A percentile compares a stretch with the other conserved stretches of the same genome.
Evolutionary conservation across 2,329 filamentous ascomycete species (phyloP).

Genomic region (Talaromyces sp.): DNA sequence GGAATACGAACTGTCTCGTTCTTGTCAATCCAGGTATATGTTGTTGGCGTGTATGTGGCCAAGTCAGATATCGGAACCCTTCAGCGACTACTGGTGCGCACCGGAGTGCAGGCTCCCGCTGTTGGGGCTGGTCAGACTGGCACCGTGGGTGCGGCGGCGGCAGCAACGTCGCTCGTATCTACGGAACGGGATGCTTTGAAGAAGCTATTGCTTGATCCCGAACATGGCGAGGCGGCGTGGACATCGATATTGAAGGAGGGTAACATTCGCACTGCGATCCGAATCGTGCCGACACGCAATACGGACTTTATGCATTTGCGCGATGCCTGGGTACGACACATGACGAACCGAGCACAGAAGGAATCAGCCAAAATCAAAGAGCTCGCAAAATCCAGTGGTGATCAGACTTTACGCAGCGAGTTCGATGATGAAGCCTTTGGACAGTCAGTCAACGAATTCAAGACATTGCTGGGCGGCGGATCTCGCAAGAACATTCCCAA

Average conservation of each 20-base stretch:
- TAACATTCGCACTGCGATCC: constrained; percentile 72
- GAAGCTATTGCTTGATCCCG: constrained; percentile 66
- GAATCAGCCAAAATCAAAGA: constrained; percentile 50
- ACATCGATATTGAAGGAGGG: constrained; percentile 64
- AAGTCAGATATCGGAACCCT: constrained; percentile 78
- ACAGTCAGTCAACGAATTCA: constrained; percentile 71
- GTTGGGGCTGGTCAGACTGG: constrained; percentile 44
- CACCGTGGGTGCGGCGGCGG: constrained; percentile 40
- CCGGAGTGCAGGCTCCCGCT: constrained; percentile 49
- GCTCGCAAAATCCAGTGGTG: neutral
- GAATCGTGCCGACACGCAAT: constrained; percentile 85
- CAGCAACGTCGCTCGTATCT: constrained; percentile 79
- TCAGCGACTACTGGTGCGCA: constrained; percentile 72
- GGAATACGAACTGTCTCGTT: constrained; percentile 90
- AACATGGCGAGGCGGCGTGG: constrained; percentile 72
- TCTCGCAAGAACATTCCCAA: constrained; percentile 69
- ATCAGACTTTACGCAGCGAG: constrained; percentile 33
- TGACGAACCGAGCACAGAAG: constrained; percentile 69
- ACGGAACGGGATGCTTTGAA: constrained; percentile 75
- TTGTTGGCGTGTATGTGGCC: constrained; percentile 88
- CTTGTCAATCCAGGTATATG: constrained; percentile 86
- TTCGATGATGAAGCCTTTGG: constrained; percentile 76
- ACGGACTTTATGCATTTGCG: constrained; percentile 92
- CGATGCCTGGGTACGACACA: constrained; percentile 84
- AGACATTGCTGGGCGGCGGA: constrained; percentile 74